phyloP scores from a whole-genome alignment of 129 eudicot species.

The Scalesia atractyloides region DNA sequence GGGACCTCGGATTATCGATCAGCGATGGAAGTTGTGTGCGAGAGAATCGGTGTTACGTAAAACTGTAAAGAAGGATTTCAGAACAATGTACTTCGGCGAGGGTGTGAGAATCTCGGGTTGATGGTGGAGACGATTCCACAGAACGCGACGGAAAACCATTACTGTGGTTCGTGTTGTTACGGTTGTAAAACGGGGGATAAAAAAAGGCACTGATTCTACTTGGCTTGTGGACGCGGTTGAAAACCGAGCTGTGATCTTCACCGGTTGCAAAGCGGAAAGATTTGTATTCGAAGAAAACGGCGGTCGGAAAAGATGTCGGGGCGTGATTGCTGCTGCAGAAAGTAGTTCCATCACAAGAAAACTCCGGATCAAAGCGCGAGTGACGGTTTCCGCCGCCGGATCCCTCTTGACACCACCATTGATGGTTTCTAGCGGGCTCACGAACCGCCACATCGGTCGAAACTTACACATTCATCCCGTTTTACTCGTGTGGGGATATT shows the following conservation, averaged over 20 bases:
- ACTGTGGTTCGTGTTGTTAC: slow-evolving; percentile 75
- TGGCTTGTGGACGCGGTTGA: slow-evolving; percentile 90
- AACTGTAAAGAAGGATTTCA: slow-evolving; percentile 60
- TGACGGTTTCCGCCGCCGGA: slow-evolving; percentile 69
- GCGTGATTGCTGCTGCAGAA: slow-evolving; percentile 51
- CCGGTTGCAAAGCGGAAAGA: slow-evolving; percentile 78
- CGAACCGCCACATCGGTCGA: slow-evolving; percentile 68
- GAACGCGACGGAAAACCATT: slow-evolving; percentile 73
- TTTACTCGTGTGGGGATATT: slow-evolving; percentile 75
- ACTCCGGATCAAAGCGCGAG: slow-evolving; percentile 56
- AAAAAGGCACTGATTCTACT: slow-evolving; percentile 71
- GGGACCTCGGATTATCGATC: slow-evolving; percentile 53
- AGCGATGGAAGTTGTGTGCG: slow-evolving; percentile 78
- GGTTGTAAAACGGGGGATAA: slow-evolving; percentile 88
- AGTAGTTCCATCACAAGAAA: slow-evolving; percentile 46
- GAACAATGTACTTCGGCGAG: slow-evolving; percentile 61
- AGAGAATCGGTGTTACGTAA: slow-evolving; percentile 69
- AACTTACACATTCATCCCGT: slow-evolving; percentile 90
- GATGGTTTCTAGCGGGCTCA: slow-evolving; percentile 69
- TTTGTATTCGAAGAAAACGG: slow-evolving; percentile 37
- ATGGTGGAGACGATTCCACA: slow-evolving; percentile 54
- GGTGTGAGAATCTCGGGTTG: slow-evolving; percentile 76
- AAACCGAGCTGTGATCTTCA: slow-evolving; percentile 57
- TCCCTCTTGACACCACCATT: slow-evolving; percentile 81
- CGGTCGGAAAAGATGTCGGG: slow-evolving; percentile 54